Evolutionary conservation across 805 yeast species (phyloP).

Genomic region (Candida andamanensis): DNA sequence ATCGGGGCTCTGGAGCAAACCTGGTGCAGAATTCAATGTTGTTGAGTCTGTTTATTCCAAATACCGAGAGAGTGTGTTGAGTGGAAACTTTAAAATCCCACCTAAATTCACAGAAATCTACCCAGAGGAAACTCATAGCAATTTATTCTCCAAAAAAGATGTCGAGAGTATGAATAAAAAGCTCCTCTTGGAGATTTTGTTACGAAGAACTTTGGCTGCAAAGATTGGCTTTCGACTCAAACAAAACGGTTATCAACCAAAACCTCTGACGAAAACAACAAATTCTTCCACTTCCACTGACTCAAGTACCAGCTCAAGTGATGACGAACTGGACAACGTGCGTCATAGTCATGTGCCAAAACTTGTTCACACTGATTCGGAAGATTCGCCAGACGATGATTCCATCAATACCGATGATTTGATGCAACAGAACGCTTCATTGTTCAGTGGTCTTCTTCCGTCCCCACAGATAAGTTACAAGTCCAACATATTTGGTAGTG

Average conservation of each 20-base stretch:
- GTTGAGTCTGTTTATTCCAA: slow-evolving; percentile 20
- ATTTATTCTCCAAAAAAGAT: slow-evolving; percentile 19
- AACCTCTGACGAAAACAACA: slow-evolving; percentile 1
- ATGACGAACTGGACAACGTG: slow-evolving; percentile 5
- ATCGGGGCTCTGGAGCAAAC: too few relatives aligned
- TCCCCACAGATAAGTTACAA: slow-evolving; percentile 35
- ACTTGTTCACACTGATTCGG: slow-evolving; percentile 18
- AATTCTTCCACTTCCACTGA: slow-evolving; percentile 1
- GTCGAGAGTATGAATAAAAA: slow-evolving; percentile 24
- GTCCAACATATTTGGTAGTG: slow-evolving; percentile 24
- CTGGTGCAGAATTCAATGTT: slow-evolving; percentile 9
- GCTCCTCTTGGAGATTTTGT: slow-evolving; percentile 30
- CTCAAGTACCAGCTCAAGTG: slow-evolving; percentile 5
- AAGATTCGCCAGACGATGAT: slow-evolving; percentile 13
- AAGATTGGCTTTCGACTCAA: slow-evolving; percentile 32
- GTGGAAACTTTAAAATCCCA: slow-evolving; percentile 15
- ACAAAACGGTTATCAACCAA: slow-evolving; percentile 14
- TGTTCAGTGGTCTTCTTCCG: slow-evolving; percentile 30
- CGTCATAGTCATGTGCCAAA: slow-evolving; percentile 13
- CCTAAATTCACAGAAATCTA: slow-evolving; percentile 24
- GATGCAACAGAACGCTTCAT: slow-evolving; percentile 26
- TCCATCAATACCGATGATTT: slow-evolving; percentile 25
- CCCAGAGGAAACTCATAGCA: slow-evolving; percentile 23
- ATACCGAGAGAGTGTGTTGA: slow-evolving; percentile 24
- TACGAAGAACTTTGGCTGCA: slow-evolving; percentile 40